Base-by-base conservation (phyloP, 23 red algal species). In the Chondrus crispus region DNA sequence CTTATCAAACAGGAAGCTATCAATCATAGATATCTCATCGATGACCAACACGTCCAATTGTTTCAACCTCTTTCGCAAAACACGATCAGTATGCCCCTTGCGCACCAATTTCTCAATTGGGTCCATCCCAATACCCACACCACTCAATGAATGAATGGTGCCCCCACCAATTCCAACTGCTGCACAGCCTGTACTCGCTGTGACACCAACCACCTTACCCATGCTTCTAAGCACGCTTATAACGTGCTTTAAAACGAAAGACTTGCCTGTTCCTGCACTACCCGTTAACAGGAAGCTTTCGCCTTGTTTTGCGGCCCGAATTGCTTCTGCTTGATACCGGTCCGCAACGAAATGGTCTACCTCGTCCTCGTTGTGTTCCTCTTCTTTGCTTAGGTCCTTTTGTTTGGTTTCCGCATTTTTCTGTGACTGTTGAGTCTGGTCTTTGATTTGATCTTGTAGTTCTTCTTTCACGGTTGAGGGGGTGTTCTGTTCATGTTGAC, bases 21-120 rank as follows among this genome's bases (percentile, higher is more conserved):
- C 80, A 37, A 93, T 77, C 90, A 93, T 93, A 11, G 90, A 93
- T 28, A 93, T 41, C 90, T 93, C 90, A 70, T 93, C 90, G 68
- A 93, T 93, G 2, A 93, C 72, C 14, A 93, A 75, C 3, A 85
- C 80, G 35, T 90, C 69, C 46, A 90, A 41, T 13, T 57, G 29
- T 0, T 38, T 10, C 26, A 90, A 80, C 35, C 81, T 68, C 18
- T 50, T 22, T 64, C 70, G 53, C 20, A 86, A 6, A 20, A 35
- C 4, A 14, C 32, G 33, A 63, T 68, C 48, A 24, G 22, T 37
- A 16, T 8, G 28, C 16, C 71, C 90, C 18, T 84, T 85, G 32
- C 28, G 40, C 45, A 35, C 50, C 29, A 93, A 58, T 14, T 66
- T 63, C 0, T 50, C 45, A 13, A 43, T 29, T 1, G 90, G 41